Percentiles rank a stretch among this genome's conserved stretches.
These are phyloP conservation scores for Paxillus ammoniavirescens DNA, from an alignment of 768 basidiomycete species.

Conservation along the genomic window DNA sequence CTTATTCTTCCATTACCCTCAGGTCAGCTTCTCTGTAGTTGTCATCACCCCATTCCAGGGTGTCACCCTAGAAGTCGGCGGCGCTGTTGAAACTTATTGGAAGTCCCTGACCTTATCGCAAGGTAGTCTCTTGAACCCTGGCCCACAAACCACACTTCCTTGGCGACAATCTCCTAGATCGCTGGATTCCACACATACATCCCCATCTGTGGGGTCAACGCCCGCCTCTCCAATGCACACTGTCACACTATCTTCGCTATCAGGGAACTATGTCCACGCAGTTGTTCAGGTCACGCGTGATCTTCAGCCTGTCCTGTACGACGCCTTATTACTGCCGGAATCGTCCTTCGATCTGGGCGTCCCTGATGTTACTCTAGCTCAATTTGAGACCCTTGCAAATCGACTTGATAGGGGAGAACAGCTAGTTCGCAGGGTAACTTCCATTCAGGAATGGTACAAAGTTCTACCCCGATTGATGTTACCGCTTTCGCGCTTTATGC, in stretches of 20 bases:
- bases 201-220: slow-evolving; percentile 63
- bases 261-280: slow-evolving; percentile 83
- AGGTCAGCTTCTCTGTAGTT: slow-evolving; percentile 88
- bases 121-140: slow-evolving; percentile 28
- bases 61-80: slow-evolving; percentile 91
- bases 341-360: slow-evolving; percentile 75
- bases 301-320: slow-evolving; percentile 81
- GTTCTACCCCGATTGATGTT: slow-evolving; percentile 56
- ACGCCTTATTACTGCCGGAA: slow-evolving; percentile 74
- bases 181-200: slow-evolving; percentile 61
- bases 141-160: slow-evolving; percentile 36
- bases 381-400: slow-evolving; percentile 70
- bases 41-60: slow-evolving; percentile 88
- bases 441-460: slow-evolving; percentile 45
- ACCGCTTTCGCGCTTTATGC: slow-evolving; percentile 71
- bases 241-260: slow-evolving; percentile 85
- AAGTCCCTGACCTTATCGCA: slow-evolving; percentile 59
- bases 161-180: slow-evolving; percentile 33
- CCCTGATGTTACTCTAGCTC: slow-evolving; percentile 76
- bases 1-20: slow-evolving; percentile 8
- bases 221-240: slow-evolving; percentile 48
- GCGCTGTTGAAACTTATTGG: slow-evolving; percentile 98
- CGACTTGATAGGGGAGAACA: slow-evolving; percentile 44
- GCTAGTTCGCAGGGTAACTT: slow-evolving; percentile 28
- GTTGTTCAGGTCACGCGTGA: slow-evolving; percentile 93